phyloP scores from a whole-genome alignment of 768 basidiomycete genomes.

The Panaeolus cyanescens region DNA sequence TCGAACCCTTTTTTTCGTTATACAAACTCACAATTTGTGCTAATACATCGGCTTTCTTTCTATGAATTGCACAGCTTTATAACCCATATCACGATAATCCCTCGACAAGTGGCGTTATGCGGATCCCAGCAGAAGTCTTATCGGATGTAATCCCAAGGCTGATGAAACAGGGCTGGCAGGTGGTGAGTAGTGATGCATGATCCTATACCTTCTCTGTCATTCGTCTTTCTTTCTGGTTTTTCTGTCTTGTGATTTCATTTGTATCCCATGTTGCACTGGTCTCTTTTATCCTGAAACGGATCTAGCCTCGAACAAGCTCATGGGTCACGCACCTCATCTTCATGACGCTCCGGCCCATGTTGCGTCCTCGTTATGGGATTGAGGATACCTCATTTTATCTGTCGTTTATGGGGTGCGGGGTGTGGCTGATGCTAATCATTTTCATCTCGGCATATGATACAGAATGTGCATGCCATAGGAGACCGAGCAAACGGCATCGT shows the following conservation, averaged over 20 bases:
- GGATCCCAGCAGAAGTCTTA: slow-evolving; percentile 63
- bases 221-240: neutral
- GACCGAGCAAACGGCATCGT: slow-evolving; percentile 90
- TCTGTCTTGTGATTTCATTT: neutral
- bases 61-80: slow-evolving; percentile 58
- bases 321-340: no score
- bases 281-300: no score
- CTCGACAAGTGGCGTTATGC: slow-evolving; percentile 75
- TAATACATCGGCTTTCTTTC: no score
- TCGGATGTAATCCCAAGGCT: slow-evolving; percentile 66
- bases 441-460: neutral
- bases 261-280: neutral
- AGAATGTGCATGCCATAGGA: slow-evolving; percentile 92
- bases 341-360: no score
- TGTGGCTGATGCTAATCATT: neutral
- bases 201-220: neutral
- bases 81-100: slow-evolving; percentile 85
- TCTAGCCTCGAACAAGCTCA: no score
- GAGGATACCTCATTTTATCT: neutral
- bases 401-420: neutral
- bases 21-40: no score
- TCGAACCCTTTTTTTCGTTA: no score
- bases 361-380: no score
- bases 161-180: slow-evolving; percentile 86
- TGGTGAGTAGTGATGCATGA: slow-evolving; percentile 70